Conservation (phyloP, 305 asterid genomes). For the Fraxinus floribunda region DNA sequence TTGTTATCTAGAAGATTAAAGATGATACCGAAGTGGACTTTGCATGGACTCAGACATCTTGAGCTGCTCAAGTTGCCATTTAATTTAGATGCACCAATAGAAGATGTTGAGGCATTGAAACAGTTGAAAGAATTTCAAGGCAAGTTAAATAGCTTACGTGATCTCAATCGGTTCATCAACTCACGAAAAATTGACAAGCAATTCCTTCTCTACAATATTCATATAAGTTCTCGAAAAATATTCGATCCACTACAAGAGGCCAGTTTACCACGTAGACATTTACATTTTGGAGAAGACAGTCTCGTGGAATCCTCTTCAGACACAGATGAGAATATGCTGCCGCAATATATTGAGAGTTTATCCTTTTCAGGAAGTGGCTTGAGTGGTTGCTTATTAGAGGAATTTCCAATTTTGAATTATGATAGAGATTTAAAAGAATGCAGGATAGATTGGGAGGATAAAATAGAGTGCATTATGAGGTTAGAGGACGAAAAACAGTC, state of each 20-base stretch:
- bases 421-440: background rate
- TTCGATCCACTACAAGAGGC: no score
- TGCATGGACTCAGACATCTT: background rate
- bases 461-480: background rate
- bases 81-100: background rate
- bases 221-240: background rate
- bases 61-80: background rate
- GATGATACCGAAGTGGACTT: background rate
- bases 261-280: rapidly evolving
- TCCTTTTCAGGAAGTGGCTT: background rate
- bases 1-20: rapidly evolving
- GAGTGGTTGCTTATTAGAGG: background rate
- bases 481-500: background rate
- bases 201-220: background rate
- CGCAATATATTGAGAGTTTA: background rate
- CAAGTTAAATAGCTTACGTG: background rate
- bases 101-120: background rate
- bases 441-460: rapidly evolving
- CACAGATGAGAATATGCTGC: background rate
- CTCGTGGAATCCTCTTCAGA: background rate
- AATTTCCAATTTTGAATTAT: background rate
- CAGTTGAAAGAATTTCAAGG: background rate
- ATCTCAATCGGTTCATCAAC: background rate
- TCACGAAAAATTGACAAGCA: background rate
- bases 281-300: background rate